These are phyloP conservation scores for Aspergillus campestris DNA, from an alignment of 495 filamentous ascomycete species.

Conservation along the genomic window DNA sequence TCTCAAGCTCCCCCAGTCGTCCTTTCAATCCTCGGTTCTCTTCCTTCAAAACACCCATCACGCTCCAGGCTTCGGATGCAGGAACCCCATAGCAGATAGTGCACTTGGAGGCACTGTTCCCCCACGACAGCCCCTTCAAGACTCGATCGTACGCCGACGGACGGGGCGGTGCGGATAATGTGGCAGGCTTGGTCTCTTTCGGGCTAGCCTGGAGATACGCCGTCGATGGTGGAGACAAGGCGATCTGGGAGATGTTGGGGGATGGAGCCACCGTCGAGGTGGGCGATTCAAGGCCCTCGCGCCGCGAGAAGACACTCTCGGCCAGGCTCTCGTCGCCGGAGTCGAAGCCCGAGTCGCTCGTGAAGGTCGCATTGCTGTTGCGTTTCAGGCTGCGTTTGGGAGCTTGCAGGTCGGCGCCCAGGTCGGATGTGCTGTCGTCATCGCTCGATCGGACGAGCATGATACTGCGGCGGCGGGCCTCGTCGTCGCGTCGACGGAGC, in stretches of 20 bases:
- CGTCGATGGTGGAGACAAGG: constrained; percentile 21
- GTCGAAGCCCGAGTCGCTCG: constrained; percentile 45
- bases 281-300: constrained; percentile 42
- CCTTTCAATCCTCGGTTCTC: constrained; percentile 67
- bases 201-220: constrained; percentile 10
- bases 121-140: constrained; percentile 33
- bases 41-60: constrained; percentile 58
- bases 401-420: constrained; percentile 45
- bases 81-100: constrained; percentile 53
- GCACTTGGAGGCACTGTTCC: constrained; percentile 36
- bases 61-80: constrained; percentile 60
- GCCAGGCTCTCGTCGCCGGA: constrained; percentile 47
- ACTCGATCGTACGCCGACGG: constrained; percentile 35
- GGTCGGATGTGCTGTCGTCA: constrained; percentile 40
- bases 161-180: constrained; percentile 15
- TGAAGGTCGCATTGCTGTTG: constrained; percentile 43
- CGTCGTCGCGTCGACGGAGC: constrained; percentile 45
- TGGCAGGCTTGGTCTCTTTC: constrained; percentile 15
- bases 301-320: constrained; percentile 58
- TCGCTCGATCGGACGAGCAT: constrained; percentile 26
- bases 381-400: constrained; percentile 40
- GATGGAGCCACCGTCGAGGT: constrained; percentile 41
- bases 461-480: constrained; percentile 33
- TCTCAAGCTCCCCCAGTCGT: constrained; percentile 57
- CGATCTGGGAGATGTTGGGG: constrained; percentile 30